Percentiles rank a stretch among this genome's conserved stretches.
phyloP scores from a whole-genome alignment of 306 rosid genomes.

The Glycine soja region DNA sequence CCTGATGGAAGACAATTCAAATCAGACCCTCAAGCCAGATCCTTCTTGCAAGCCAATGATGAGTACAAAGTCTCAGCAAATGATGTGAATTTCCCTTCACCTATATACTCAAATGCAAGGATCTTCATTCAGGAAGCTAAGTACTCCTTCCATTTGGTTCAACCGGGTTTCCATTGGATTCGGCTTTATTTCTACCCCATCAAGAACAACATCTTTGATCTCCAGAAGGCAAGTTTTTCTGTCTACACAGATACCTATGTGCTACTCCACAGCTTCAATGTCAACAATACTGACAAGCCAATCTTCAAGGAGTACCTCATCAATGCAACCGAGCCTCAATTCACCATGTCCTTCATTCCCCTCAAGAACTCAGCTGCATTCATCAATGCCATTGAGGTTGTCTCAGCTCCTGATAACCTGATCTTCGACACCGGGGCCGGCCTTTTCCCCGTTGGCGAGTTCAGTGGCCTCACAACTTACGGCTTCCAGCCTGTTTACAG shows the following conservation, averaged over 20 bases:
- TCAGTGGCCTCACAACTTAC: constrained; percentile 41
- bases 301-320: constrained; percentile 66
- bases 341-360: constrained; percentile 54
- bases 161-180: constrained; percentile 72
- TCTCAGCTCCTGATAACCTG: constrained; percentile 57
- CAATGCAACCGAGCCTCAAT: constrained; percentile 44
- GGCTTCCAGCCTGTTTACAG: constrained; percentile 54
- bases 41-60: constrained; percentile 62
- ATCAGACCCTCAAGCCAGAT: constrained; percentile 64
- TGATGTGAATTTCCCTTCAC: constrained; percentile 46
- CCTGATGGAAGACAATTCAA: constrained; percentile 85
- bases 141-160: constrained; percentile 60
- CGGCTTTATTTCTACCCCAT: constrained; percentile 68
- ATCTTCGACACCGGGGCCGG: constrained; percentile 37
- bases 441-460: constrained; percentile 50
- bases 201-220: constrained; percentile 53
- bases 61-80: constrained; percentile 54
- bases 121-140: constrained; percentile 67
- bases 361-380: constrained; percentile 66
- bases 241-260: constrained; percentile 53
- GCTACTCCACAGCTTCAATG: constrained; percentile 69
- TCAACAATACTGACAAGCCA: constrained; percentile 52
- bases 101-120: constrained; percentile 67
- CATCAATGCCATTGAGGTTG: constrained; percentile 64
- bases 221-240: constrained; percentile 62